Evolutionary conservation across 129 eudicot genomes (phyloP).

Genomic region (Pseudognaphalium luteoalbum): DNA sequence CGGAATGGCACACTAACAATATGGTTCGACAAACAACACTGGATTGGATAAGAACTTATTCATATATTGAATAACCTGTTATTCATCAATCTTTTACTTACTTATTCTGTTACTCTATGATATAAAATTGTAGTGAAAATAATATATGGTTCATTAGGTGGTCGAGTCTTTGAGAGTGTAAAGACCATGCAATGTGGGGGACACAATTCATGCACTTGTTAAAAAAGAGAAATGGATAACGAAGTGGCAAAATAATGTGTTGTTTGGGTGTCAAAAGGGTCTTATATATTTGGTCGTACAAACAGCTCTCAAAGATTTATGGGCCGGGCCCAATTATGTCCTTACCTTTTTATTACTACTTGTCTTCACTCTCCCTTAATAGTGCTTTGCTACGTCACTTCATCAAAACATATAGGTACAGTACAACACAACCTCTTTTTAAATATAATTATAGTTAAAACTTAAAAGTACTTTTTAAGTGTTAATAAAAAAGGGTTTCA

Average conservation of each 20-base stretch:
- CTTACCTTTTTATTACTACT: background rate
- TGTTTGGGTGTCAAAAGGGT: constrained; percentile 21
- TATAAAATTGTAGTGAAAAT: background rate
- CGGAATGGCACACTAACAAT: too few species aligned
- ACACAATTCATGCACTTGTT: constrained; percentile 31
- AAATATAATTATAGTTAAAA: too few species aligned
- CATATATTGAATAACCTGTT: background rate
- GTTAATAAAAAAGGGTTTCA: too few species aligned
- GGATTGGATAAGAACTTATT: background rate
- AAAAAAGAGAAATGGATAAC: constrained; percentile 17
- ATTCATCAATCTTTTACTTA: background rate
- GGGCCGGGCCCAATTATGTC: constrained; percentile 25
- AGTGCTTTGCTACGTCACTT: too few species aligned
- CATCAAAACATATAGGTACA: too few species aligned
- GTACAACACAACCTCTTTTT: too few species aligned
- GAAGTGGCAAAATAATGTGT: constrained; percentile 14
- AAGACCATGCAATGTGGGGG: constrained; percentile 39
- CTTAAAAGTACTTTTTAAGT: too few species aligned
- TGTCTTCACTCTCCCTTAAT: constrained; percentile 16
- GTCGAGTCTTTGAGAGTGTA: background rate
- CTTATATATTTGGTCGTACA: constrained; percentile 20
- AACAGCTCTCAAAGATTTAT: constrained; percentile 18
- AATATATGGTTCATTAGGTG: background rate
- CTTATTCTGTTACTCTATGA: background rate
- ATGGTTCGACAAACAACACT: background rate